Evolutionary conservation across 805 yeast species (phyloP).

Genomic region (Groenewaldozyma tartarivorans): DNA sequence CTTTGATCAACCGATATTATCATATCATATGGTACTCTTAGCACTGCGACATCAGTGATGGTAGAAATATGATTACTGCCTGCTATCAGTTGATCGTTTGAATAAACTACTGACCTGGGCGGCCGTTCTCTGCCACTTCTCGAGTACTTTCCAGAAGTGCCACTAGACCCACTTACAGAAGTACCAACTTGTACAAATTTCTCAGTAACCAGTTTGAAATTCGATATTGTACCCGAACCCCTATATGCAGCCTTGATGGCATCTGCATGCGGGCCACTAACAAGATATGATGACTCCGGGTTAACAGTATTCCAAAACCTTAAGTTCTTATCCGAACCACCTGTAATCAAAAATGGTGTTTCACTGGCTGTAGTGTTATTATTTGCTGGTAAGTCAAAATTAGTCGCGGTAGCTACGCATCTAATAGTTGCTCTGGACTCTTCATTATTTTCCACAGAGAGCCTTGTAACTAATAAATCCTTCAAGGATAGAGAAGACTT

Average conservation of each 20-base stretch:
- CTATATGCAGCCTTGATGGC: constrained; percentile 13
- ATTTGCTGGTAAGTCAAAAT: constrained; percentile 7
- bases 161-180: constrained; percentile 2
- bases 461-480: too few species aligned
- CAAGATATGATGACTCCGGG: constrained; percentile 24
- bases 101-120: constrained; percentile 29
- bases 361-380: neutral
- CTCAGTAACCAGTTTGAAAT: constrained; percentile 35
- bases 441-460: neutral
- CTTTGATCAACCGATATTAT: constrained; percentile 56
- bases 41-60: constrained; percentile 39
- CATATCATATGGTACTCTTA: constrained; percentile 47
- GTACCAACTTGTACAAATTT: constrained; percentile 14
- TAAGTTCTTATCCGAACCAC: constrained; percentile 25
- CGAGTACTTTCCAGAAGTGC: too few species aligned
- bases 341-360: constrained; percentile 21
- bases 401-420: constrained; percentile 8
- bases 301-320: constrained; percentile 29
- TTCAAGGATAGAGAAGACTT: neutral
- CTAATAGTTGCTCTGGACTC: neutral
- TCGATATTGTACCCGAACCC: constrained; percentile 24
- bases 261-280: constrained; percentile 26
- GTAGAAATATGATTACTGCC: constrained; percentile 42
- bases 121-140: constrained; percentile 13
- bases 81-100: constrained; percentile 35